Evolutionary conservation across 1,139 yeast genomes (phyloP).

Genomic region (Geotrichum bryndzae): DNA sequence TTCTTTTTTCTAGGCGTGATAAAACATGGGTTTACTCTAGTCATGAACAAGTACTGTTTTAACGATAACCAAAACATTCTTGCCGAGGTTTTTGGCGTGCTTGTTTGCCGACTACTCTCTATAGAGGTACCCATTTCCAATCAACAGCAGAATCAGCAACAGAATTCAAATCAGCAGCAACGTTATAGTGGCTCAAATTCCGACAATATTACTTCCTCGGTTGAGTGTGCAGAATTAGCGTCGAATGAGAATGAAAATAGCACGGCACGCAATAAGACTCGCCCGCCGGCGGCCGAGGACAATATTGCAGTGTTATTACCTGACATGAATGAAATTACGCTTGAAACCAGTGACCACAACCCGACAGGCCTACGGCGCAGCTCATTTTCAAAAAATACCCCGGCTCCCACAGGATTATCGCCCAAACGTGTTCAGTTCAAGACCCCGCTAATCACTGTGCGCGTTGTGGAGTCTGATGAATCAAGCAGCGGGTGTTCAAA

Average conservation of each 20-base stretch:
- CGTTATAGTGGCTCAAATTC: no score
- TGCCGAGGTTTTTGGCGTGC: neutral
- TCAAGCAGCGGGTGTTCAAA: neutral
- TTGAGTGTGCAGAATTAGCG: neutral
- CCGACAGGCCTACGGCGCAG: neutral
- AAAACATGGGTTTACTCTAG: neutral
- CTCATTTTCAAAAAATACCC: neutral
- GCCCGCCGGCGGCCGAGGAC: neutral
- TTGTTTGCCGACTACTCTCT: neutral
- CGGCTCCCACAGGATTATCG: neutral
- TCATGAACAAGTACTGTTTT: neutral
- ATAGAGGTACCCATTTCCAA: neutral
- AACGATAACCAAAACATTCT: neutral
- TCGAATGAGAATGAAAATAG: neutral
- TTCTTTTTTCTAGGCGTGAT: neutral
- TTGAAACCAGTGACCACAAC: neutral
- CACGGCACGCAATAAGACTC: neutral
- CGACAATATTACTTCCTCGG: no score
- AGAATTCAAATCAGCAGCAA: neutral
- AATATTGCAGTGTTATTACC: neutral
- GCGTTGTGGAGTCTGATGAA: neutral
- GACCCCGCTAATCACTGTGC: neutral
- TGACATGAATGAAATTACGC: neutral
- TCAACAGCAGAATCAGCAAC: neutral
- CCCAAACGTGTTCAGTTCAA: neutral